phyloP scores from a whole-genome alignment of 768 basidiomycete genomes.

The Rhodosporidiobolus sp. region DNA sequence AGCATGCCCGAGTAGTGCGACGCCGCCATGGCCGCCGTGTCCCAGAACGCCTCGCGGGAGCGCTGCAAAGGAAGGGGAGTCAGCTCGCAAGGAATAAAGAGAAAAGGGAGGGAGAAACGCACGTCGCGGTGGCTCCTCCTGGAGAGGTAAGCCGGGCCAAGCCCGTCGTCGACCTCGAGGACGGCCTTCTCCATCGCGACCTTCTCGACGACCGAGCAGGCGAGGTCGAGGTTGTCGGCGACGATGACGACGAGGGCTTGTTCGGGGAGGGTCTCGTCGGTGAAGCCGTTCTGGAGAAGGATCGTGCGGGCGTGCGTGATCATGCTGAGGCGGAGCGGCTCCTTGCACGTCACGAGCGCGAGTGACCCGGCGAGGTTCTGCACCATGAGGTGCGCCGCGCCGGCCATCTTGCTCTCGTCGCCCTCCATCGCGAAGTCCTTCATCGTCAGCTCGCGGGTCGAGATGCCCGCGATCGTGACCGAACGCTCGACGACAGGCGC shows the following conservation, averaged over 20 bases:
- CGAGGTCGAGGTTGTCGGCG: constrained; percentile 86
- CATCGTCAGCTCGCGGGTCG: constrained; percentile 86
- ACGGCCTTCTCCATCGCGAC: constrained; percentile 96
- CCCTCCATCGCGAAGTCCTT: constrained; percentile 95
- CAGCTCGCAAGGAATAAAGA: too few species aligned
- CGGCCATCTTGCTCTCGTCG: constrained; percentile 83
- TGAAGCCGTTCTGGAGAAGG: constrained; percentile 81
- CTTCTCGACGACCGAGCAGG: constrained; percentile 90
- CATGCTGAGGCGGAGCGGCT: constrained; percentile 88
- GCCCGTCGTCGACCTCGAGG: constrained; percentile 86
- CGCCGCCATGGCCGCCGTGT: constrained; percentile 64
- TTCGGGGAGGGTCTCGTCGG: constrained; percentile 80
- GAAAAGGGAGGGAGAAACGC: too few species aligned
- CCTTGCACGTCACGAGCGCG: constrained; percentile 96
- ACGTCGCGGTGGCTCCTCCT: constrained; percentile 82
- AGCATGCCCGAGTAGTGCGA: constrained; percentile 68
- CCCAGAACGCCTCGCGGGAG: constrained; percentile 80
- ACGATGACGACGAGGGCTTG: constrained; percentile 72
- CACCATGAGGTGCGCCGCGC: constrained; percentile 92
- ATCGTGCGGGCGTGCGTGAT: constrained; percentile 80
- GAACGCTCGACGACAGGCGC: constrained; percentile 96
- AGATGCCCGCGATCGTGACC: constrained; percentile 96
- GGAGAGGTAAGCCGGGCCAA: constrained; percentile 73
- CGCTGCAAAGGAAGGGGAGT: too few species aligned
- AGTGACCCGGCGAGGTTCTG: constrained; percentile 94